Evolutionary conservation across 306 rosid species (phyloP).

Genomic region (Ceratonia siliqua): DNA sequence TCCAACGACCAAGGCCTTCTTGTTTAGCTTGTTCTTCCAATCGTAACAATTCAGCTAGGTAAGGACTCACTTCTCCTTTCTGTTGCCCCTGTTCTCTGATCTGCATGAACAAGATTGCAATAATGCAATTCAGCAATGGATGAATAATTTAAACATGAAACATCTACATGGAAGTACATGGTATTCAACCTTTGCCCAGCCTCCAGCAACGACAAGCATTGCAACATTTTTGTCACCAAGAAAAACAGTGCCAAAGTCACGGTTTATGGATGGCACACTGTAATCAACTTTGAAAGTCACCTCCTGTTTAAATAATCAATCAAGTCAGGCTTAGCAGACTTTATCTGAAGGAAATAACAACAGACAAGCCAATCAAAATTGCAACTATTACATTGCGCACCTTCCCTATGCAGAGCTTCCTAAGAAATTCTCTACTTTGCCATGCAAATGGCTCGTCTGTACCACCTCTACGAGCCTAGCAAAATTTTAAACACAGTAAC

Average conservation of each 20-base stretch:
- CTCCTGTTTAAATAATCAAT: conserved; percentile 52
- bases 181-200: conserved; percentile 85
- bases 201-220: conserved; percentile 75
- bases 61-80: conserved; percentile 84
- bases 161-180: neutral
- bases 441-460: conserved; percentile 89
- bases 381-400: conserved; percentile 31
- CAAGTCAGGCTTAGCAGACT: neutral
- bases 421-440: conserved; percentile 82
- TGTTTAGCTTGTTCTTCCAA: conserved; percentile 86
- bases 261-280: conserved; percentile 64
- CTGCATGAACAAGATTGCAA: conserved; percentile 49
- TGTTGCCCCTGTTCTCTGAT: conserved; percentile 78
- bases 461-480: conserved; percentile 78
- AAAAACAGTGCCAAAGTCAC: conserved; percentile 90
- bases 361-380: neutral
- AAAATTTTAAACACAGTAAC: neutral
- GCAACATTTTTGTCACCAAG: conserved; percentile 77
- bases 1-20: conserved; percentile 87
- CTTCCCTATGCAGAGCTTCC: conserved; percentile 91
- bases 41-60: conserved; percentile 61
- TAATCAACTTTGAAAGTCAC: conserved; percentile 76
- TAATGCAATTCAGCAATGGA: conserved; percentile 5
- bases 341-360: neutral
- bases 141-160: neutral